Conservation (phyloP, 768 basidiomycete species). For the Trametes elegans region DNA sequence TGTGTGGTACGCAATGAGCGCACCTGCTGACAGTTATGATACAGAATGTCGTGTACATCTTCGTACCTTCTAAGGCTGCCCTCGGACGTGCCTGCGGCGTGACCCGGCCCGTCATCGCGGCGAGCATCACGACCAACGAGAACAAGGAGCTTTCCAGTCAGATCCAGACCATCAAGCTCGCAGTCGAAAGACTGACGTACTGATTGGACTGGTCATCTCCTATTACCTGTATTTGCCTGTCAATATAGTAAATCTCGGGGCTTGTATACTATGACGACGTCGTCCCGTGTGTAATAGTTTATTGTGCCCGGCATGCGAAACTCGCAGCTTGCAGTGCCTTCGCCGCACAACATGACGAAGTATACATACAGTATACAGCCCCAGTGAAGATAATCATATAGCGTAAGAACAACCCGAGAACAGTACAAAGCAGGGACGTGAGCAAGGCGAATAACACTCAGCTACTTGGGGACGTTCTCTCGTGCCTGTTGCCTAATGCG, state of each 20-base stretch:
- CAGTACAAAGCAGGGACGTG: slow-evolving; percentile 3
- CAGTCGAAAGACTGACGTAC: slow-evolving; percentile 68
- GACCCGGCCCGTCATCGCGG: slow-evolving; percentile 90
- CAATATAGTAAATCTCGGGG: too few species aligned
- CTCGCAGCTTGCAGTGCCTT: background rate
- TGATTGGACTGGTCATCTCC: slow-evolving; percentile 22
- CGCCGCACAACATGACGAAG: background rate
- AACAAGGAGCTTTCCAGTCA: slow-evolving; percentile 87
- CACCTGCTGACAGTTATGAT: background rate
- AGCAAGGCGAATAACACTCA: background rate
- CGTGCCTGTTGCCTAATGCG: slow-evolving; percentile 83
- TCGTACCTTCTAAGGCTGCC: slow-evolving; percentile 92
- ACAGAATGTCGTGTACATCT: slow-evolving; percentile 96
- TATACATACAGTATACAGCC: background rate
- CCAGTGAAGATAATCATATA: slow-evolving; percentile 1
- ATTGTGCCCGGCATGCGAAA: background rate
- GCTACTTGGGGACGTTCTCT: slow-evolving; percentile 85
- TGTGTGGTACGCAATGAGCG: background rate
- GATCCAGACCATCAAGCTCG: slow-evolving; percentile 81
- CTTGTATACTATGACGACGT: too few species aligned
- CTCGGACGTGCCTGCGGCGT: slow-evolving; percentile 96
- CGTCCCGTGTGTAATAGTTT: background rate
- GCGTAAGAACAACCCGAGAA: slow-evolving; percentile 16
- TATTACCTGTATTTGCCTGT: background rate
- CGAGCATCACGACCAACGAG: slow-evolving; percentile 95